phyloP scores from a whole-genome alignment of 192 early-diverging fungal species.

The Coemansia asiatica region DNA sequence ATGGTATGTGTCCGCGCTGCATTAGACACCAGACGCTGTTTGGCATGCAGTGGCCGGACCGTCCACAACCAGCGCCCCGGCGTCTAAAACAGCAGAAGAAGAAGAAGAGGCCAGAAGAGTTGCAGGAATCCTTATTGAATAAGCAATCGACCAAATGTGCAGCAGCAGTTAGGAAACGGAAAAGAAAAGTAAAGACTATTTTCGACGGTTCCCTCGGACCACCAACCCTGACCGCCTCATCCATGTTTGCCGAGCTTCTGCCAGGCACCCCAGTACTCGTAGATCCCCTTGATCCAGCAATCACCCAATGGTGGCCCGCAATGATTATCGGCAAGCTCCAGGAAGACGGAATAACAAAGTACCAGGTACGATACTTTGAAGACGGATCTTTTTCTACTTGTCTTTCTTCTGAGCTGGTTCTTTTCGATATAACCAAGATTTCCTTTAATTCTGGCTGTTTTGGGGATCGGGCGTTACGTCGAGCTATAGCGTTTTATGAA shows the following conservation, averaged over 20 bases:
- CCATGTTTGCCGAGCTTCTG: conserved; percentile 33
- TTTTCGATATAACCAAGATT: conserved; percentile 15
- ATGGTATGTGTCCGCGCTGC: conserved; percentile 44
- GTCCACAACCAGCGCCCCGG: conserved; percentile 16
- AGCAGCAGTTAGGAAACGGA: background rate
- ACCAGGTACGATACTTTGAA: conserved; percentile 50
- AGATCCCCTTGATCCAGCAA: conserved; percentile 31
- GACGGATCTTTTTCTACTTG: conserved; percentile 43
- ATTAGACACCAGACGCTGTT: conserved; percentile 36
- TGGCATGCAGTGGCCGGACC: conserved; percentile 41
- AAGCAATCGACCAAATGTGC: too few relatives aligned
- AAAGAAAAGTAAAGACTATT: conserved; percentile 16
- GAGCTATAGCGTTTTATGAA: conserved; percentile 50
- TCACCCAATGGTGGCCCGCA: conserved; percentile 44
- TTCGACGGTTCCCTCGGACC: conserved; percentile 40
- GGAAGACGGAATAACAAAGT: background rate
- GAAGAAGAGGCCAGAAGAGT: background rate
- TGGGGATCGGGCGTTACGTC: conserved; percentile 26
- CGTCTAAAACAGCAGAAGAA: background rate
- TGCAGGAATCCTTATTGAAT: too few relatives aligned
- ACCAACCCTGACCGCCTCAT: background rate
- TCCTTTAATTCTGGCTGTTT: conserved; percentile 13
- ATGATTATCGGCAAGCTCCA: conserved; percentile 27
- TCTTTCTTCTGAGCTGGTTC: conserved; percentile 30
- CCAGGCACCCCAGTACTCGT: conserved; percentile 47